Conservation (phyloP, 2,329 filamentous ascomycete genomes). For the Cyphellophora europaea region DNA sequence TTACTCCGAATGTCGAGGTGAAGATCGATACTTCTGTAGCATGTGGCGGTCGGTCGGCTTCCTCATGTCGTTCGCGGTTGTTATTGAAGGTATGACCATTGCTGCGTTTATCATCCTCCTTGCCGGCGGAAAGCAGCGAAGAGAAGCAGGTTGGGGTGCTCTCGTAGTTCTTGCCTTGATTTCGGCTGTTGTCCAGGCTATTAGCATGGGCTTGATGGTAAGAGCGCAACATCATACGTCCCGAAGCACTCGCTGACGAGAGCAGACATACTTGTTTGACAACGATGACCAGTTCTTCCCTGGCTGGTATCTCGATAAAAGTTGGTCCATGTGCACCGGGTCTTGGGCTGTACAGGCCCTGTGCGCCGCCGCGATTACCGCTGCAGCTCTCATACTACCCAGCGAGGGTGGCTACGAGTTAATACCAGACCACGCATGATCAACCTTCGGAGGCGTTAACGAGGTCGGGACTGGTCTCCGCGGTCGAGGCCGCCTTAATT, state of each 20-base stretch:
- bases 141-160: slow-evolving; percentile 75
- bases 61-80: slow-evolving; percentile 71
- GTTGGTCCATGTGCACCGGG: slow-evolving; percentile 63
- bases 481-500: too few relatives aligned
- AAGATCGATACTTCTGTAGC: slow-evolving; percentile 71
- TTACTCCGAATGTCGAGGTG: slow-evolving; percentile 55
- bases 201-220: slow-evolving; percentile 76
- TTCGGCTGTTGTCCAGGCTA: slow-evolving; percentile 61
- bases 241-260: slow-evolving; percentile 4
- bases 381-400: slow-evolving; percentile 62
- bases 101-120: slow-evolving; percentile 72
- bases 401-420: slow-evolving; percentile 81
- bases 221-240: slow-evolving; percentile 36
- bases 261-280: slow-evolving; percentile 71
- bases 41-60: slow-evolving; percentile 88
- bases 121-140: slow-evolving; percentile 65
- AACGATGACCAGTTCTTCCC: slow-evolving; percentile 73
- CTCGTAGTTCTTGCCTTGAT: slow-evolving; percentile 56
- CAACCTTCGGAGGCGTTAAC: too few relatives aligned
- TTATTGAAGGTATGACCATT: slow-evolving; percentile 73
- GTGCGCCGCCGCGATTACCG: slow-evolving; percentile 48
- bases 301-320: slow-evolving; percentile 71
- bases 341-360: slow-evolving; percentile 49
- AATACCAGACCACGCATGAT: slow-evolving; percentile 39
- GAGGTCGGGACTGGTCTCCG: too few relatives aligned